Base-by-base conservation (phyloP, 768 basidiomycete species). In the Hemileccinum rubropunctum region DNA sequence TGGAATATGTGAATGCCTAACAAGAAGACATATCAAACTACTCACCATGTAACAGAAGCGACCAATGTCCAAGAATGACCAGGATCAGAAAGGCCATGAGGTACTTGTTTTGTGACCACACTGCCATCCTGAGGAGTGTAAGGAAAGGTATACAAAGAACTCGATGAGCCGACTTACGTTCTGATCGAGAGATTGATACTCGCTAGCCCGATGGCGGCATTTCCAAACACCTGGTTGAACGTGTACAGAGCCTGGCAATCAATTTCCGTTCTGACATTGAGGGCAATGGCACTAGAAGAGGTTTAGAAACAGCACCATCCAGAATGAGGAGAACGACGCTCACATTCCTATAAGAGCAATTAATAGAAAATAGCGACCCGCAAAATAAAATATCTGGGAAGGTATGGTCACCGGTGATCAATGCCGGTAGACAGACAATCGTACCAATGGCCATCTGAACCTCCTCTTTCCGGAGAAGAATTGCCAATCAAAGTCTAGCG, bases 21-120 rank as follows among this genome's bases (percentile, higher is more conserved):
- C 34, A 21, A 30, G 11, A 13, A 18, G 23, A 14, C 34, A 23
- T 28, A 11, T 30, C 6, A 34, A 15, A 13, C 26, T 21, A 36
- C 53, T 23, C 53, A 84, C 85, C 85, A 59, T 84, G 84, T 27
- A 88, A 68, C 26, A 86, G 72, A 36, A 88, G 72, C 4, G 83
- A 83, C 86, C 84, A 88, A 59, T 88, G 86, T 0, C 77, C 85
- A 15, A 86, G 69, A 53, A 85, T 85, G 43, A 87, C 65, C 3
- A 71, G 47, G 18, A 82, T 64, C 2, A 88, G 71, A 18, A 79
- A 77, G 12, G 68, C 44, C 23, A 80, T 72, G 34, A 88, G 73
- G 49, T 71, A 80, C 69, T 67, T 74, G 41, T 71, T 75, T 52
- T 83, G 77, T 0, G 78, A 79, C 83, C 86, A 88, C 1, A 88